A percentile compares a stretch with the other conserved stretches of the same genome.
Conservation (phyloP, 176 grass and related monocot species). For the Poa annua region DNA sequence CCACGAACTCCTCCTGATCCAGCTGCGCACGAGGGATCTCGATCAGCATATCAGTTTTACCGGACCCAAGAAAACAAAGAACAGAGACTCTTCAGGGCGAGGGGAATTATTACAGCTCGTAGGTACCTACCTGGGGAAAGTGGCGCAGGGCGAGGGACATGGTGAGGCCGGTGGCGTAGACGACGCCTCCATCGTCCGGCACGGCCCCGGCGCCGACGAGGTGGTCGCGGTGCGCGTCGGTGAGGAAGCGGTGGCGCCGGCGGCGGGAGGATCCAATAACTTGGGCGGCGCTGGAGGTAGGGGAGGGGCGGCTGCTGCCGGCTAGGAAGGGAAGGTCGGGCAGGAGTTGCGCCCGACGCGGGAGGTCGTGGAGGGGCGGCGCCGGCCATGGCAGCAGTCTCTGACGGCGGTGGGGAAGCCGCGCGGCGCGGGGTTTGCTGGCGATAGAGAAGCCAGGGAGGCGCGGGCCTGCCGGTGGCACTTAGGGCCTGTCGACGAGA, state of each 20-base stretch:
- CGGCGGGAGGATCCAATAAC: slow-evolving; percentile 48
- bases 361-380: too few relatives aligned
- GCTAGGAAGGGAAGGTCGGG: too few relatives aligned
- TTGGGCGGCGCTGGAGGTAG: too few relatives aligned
- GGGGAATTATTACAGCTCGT: background rate
- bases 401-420: too few relatives aligned
- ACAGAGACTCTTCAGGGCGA: background rate
- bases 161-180: slow-evolving; percentile 83
- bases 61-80: background rate
- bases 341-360: too few relatives aligned
- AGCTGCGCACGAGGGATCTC: slow-evolving; percentile 41
- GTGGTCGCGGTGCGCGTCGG: slow-evolving; percentile 80
- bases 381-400: too few relatives aligned
- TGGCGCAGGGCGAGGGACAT: slow-evolving; percentile 52
- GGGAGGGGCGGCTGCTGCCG: too few relatives aligned
- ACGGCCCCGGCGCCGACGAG: slow-evolving; percentile 46
- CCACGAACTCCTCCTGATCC: slow-evolving; percentile 51
- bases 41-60: background rate
- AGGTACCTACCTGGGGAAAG: slow-evolving; percentile 74
- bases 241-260: slow-evolving; percentile 72
- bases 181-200: slow-evolving; percentile 15
- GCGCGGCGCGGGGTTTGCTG: too few relatives aligned
- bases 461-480: too few relatives aligned
- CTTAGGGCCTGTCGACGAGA: too few relatives aligned
- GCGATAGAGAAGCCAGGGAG: too few relatives aligned